phyloP scores from a whole-genome alignment of 805 yeast genomes.

The Tetrapisispora taiwanensis region DNA sequence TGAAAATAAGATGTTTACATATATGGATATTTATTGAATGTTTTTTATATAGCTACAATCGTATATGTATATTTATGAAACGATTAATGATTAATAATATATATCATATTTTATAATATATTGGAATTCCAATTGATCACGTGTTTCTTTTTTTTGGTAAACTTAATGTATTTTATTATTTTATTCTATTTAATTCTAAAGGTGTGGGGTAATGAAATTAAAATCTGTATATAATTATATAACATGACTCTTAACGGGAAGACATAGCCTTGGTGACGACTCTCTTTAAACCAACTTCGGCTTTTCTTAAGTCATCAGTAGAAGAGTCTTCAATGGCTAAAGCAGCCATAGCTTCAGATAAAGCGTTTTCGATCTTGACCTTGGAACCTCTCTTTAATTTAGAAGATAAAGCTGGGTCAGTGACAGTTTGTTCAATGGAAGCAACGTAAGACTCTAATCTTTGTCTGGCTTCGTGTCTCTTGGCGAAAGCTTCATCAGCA shows the following conservation, averaged over 20 bases:
- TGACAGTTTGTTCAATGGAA: conserved; percentile 87
- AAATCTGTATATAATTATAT: not conserved
- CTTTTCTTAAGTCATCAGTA: conserved; percentile 97
- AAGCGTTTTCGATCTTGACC: conserved; percentile 95
- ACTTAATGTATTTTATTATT: not conserved
- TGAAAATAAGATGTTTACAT: too few relatives aligned
- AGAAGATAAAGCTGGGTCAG: conserved; percentile 96
- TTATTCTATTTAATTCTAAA: not conserved
- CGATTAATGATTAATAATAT: too few relatives aligned
- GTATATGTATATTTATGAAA: too few relatives aligned
- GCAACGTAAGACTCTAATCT: conserved; percentile 97
- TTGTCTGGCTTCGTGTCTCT: conserved; percentile 98
- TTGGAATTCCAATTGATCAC: too few relatives aligned
- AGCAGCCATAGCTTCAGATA: conserved; percentile 96
- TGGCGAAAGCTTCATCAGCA: conserved; percentile 98
- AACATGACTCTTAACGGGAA: conserved; percentile 61
- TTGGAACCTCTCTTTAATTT: conserved; percentile 95
- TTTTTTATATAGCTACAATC: too few relatives aligned
- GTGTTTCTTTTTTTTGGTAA: too few relatives aligned
- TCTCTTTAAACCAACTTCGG: conserved; percentile 97
- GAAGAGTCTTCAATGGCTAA: conserved; percentile 92
- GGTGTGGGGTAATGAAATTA: conserved; percentile 1
- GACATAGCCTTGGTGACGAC: conserved; percentile 99
- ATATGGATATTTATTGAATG: too few relatives aligned
- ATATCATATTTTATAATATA: too few relatives aligned